phyloP scores from a whole-genome alignment of 129 eudicot species.

The Sambucus nigra region DNA sequence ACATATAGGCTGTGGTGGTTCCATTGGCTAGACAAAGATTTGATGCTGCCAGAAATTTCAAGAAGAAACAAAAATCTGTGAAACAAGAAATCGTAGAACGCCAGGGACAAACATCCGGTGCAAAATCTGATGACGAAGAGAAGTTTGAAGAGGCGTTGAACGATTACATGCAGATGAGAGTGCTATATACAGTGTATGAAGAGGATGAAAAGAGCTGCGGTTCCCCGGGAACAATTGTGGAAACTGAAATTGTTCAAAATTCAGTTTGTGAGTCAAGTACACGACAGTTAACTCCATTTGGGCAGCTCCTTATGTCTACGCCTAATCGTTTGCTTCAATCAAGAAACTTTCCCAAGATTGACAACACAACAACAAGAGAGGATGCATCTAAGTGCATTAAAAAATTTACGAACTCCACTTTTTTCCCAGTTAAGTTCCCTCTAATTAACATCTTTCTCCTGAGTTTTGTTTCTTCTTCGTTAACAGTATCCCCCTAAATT shows the following conservation, averaged over 20 bases:
- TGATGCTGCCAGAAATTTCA: slow-evolving; percentile 5
- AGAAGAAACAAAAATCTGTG: not conserved
- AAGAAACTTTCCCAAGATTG: slow-evolving; percentile 10
- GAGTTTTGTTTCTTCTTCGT: no score
- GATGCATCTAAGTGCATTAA: not conserved
- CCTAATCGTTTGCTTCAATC: slow-evolving; percentile 9
- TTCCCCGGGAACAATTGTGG: slow-evolving; percentile 3
- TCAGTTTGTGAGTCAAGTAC: not conserved
- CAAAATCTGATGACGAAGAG: not conserved
- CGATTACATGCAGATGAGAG: slow-evolving; percentile 12
- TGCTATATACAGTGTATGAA: slow-evolving; percentile 13
- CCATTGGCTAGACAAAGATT: slow-evolving; percentile 15
- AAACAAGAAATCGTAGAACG: not conserved
- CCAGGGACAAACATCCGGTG: not conserved
- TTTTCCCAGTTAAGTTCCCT: slow-evolving; percentile 13
- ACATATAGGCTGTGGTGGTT: slow-evolving; percentile 12
- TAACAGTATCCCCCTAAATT: no score
- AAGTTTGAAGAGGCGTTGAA: slow-evolving; percentile 12
- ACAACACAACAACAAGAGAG: not conserved
- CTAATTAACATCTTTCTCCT: not conserved
- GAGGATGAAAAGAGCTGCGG: slow-evolving; percentile 14
- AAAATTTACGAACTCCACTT: not conserved
- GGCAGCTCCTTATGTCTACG: slow-evolving; percentile 7
- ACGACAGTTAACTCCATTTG: slow-evolving; percentile 5
- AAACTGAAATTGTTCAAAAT: slow-evolving; percentile 2